Evolutionary conservation across 208 protist genomes (phyloP).

Genomic region (Leishmania aethiopica): DNA sequence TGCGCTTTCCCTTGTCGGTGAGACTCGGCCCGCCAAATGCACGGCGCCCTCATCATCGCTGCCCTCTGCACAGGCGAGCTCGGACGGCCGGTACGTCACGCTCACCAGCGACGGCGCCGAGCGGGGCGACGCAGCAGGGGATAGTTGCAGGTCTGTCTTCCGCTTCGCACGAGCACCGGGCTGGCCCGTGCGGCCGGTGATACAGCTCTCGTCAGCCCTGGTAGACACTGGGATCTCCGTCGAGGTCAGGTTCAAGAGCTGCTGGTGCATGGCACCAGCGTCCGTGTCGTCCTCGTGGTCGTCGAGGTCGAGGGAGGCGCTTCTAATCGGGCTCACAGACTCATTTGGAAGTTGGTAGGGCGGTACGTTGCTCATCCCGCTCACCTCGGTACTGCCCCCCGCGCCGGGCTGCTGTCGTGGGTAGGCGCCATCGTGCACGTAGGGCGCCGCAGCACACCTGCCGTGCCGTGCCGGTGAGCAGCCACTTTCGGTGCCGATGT

Average conservation of each 20-base stretch:
- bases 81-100: slow-evolving; percentile 38
- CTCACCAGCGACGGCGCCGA: slow-evolving; percentile 50
- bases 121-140: slow-evolving; percentile 8
- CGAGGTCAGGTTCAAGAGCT: slow-evolving; percentile 23
- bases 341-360: slow-evolving; percentile 28
- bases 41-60: not conserved
- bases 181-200: not conserved
- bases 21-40: not conserved
- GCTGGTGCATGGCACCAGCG: slow-evolving; percentile 26
- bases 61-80: slow-evolving; percentile 14
- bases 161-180: not conserved
- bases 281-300: slow-evolving; percentile 35
- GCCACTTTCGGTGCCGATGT: not conserved
- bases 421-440: not conserved
- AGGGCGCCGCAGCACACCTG: not conserved
- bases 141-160: not conserved
- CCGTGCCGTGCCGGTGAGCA: not conserved
- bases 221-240: not conserved
- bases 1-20: not conserved
- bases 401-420: slow-evolving; percentile 14
- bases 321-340: slow-evolving; percentile 54
- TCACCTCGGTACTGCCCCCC: slow-evolving; percentile 29
- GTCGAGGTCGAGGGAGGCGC: slow-evolving; percentile 31
- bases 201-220: not conserved
- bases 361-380: slow-evolving; percentile 35